Evolutionary conservation across 371 early-diverging fungal species (phyloP).

Genomic region (Mortierella sp.): DNA sequence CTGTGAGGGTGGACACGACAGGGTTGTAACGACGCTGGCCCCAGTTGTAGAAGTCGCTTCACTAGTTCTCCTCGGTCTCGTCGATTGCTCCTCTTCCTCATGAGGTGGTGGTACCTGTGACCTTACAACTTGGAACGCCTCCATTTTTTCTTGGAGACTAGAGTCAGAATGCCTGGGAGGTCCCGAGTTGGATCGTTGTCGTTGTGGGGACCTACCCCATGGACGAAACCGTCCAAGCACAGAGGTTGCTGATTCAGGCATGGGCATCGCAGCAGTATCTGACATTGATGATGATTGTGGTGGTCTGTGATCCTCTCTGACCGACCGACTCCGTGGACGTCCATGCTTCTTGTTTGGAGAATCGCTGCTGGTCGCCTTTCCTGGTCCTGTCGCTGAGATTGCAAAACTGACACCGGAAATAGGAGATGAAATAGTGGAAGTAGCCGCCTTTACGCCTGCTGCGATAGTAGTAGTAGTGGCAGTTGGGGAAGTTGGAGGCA

Average conservation of each 20-base stretch:
- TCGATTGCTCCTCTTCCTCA: slow-evolving; percentile 35
- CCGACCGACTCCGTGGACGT: slow-evolving; percentile 40
- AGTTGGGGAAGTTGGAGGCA: slow-evolving; percentile 10
- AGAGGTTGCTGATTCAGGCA: neutral
- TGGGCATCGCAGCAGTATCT: neutral
- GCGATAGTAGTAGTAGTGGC: neutral
- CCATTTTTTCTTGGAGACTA: slow-evolving; percentile 13
- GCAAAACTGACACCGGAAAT: slow-evolving; percentile 16
- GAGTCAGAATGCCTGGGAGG: slow-evolving; percentile 31
- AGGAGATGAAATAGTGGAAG: slow-evolving; percentile 3
- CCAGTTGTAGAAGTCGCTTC: slow-evolving; percentile 6
- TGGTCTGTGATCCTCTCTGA: slow-evolving; percentile 21
- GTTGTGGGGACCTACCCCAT: slow-evolving; percentile 19
- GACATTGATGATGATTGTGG: neutral
- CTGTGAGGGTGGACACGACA: slow-evolving; percentile 2
- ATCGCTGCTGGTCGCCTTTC: neutral
- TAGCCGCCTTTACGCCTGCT: slow-evolving; percentile 5
- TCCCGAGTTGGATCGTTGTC: slow-evolving; percentile 41
- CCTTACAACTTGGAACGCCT: slow-evolving; percentile 19
- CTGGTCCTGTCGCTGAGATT: neutral
- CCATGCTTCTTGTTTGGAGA: slow-evolving; percentile 5
- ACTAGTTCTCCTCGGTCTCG: slow-evolving; percentile 11
- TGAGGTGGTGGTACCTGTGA: too few relatives aligned
- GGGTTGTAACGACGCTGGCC: slow-evolving; percentile 1
- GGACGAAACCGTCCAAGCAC: slow-evolving; percentile 14